Evolutionary conservation across 805 yeast genomes (phyloP).

Genomic region (Candida yuanshanica): DNA sequence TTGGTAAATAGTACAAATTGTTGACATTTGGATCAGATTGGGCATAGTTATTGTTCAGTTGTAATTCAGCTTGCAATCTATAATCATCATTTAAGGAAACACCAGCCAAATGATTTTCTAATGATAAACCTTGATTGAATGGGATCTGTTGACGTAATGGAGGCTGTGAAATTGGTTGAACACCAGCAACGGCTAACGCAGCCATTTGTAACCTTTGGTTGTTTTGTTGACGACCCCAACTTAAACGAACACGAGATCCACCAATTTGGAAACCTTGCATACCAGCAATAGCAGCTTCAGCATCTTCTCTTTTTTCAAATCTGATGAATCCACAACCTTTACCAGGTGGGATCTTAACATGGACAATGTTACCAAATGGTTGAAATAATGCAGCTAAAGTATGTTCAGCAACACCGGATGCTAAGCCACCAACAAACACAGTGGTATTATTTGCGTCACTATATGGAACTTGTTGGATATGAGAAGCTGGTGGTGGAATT

Average conservation of each 20-base stretch:
- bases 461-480: conserved; percentile 23
- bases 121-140: not conserved
- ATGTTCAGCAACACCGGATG: conserved; percentile 56
- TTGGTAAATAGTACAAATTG: conserved; percentile 16
- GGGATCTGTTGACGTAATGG: not conserved
- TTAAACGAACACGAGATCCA: conserved; percentile 65
- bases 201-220: conserved; percentile 20
- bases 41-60: not conserved
- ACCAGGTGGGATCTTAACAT: conserved; percentile 71
- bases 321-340: conserved; percentile 78
- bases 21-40: not conserved
- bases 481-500: conserved; percentile 1
- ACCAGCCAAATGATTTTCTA: not conserved
- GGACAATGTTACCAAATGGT: conserved; percentile 67
- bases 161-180: conserved; percentile 2
- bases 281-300: conserved; percentile 70
- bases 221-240: conserved; percentile 60
- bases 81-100: conserved; percentile 1
- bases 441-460: conserved; percentile 65
- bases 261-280: conserved; percentile 76
- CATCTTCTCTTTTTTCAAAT: conserved; percentile 61
- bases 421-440: conserved; percentile 72
- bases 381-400: conserved; percentile 56
- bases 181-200: conserved; percentile 12
- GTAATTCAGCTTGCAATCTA: conserved; percentile 4